phyloP scores from a whole-genome alignment of 768 basidiomycete genomes.

The Chalciporus sphaerocephalus region DNA sequence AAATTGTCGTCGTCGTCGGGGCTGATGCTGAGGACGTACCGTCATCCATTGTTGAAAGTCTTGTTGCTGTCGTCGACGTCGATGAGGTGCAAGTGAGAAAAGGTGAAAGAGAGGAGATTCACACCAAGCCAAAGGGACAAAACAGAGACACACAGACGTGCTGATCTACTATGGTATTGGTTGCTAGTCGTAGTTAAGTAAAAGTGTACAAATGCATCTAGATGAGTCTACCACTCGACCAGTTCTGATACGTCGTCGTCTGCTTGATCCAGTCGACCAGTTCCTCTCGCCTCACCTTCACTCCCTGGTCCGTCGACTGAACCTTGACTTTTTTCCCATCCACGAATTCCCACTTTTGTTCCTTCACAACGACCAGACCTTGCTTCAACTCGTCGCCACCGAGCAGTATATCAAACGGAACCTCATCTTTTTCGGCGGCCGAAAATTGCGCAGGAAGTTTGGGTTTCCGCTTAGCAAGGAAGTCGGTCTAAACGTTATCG shows the following conservation, averaged over 20 bases:
- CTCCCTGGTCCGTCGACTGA: conserved; percentile 59
- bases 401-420: conserved; percentile 91
- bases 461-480: conserved; percentile 88
- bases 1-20: conserved; percentile 56
- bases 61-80: conserved; percentile 24
- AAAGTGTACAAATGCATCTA: conserved; percentile 10
- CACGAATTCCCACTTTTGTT: conserved; percentile 77
- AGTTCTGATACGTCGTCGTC: conserved; percentile 28
- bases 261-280: conserved; percentile 61
- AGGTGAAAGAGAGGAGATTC: neutral
- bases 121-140: neutral
- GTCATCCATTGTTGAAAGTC: conserved; percentile 51
- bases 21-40: conserved; percentile 82
- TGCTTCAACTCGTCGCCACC: conserved; percentile 80
- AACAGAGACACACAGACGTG: neutral
- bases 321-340: conserved; percentile 67
- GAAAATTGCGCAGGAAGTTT: conserved; percentile 86
- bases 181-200: neutral
- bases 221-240: conserved; percentile 31
- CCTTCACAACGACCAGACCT: conserved; percentile 86
- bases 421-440: conserved; percentile 84
- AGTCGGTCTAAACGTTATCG: conserved; percentile 63
- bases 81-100: neutral
- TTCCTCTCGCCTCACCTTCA: conserved; percentile 56
- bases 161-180: conserved; percentile 9